Evolutionary conservation across 2,329 filamentous ascomycete species (phyloP).

Genomic region (Beauveria bassiana): DNA sequence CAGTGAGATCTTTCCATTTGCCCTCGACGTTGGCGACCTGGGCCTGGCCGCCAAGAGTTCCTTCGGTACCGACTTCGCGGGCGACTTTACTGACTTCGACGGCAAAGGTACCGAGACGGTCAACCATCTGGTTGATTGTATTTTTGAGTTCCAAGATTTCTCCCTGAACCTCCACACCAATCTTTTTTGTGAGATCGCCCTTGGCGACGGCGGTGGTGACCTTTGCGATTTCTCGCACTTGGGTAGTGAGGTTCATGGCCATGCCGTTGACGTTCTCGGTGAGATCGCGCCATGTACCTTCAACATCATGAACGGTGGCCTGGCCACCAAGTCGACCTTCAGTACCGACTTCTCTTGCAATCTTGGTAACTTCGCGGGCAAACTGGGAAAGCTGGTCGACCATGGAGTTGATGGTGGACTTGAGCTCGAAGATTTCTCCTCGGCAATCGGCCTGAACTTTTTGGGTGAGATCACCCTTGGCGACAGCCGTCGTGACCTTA

Average conservation of each 20-base stretch:
- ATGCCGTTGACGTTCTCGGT: conserved; percentile 97
- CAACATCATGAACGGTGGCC: conserved; percentile 90
- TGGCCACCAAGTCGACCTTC: conserved; percentile 92
- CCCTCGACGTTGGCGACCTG: conserved; percentile 91
- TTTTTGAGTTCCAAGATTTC: conserved; percentile 94
- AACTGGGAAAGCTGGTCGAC: conserved; percentile 96
- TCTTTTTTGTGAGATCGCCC: conserved; percentile 92
- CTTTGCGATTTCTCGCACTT: conserved; percentile 94
- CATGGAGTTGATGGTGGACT: conserved; percentile 99
- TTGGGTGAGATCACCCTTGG: conserved; percentile 85
- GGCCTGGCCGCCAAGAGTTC: conserved; percentile 86
- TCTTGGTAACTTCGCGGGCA: conserved; percentile 91
- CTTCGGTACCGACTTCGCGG: conserved; percentile 92
- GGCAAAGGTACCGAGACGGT: conserved; percentile 90
- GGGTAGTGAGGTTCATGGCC: conserved; percentile 95
- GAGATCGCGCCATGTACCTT: conserved; percentile 94
- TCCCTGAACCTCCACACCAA: conserved; percentile 85
- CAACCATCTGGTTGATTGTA: conserved; percentile 98
- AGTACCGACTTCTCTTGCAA: conserved; percentile 92
- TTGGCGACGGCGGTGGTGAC: conserved; percentile 93
- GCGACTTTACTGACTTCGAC: conserved; percentile 95
- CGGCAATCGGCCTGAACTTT: conserved; percentile 91
- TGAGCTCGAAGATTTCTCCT: conserved; percentile 89
- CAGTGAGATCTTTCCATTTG: conserved; percentile 96
- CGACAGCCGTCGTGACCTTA: conserved; percentile 64